Evolutionary conservation across 805 yeast genomes (phyloP), one percentile per base, ranked within the genome.

Genomic region (Ogataea parapolymorpha): DNA sequence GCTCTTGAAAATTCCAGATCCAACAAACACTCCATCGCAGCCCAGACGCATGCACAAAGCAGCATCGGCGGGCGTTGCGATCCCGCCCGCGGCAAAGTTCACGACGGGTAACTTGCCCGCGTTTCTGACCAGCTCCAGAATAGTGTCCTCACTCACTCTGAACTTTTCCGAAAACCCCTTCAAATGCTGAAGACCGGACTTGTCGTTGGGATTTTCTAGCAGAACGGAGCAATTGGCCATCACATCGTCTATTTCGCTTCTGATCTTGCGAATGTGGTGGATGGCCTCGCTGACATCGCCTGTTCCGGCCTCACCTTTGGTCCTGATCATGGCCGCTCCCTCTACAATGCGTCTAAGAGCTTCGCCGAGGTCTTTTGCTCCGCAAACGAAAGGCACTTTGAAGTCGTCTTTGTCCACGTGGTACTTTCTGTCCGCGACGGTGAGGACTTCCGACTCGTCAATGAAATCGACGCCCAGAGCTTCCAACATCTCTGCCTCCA

Each of bases 261-360:
- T 73, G 60, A 85, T 80, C 50, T 73, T 68, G 41, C 77, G 71
- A 50, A 85, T 80, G 62, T 85, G 95, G 56, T 72, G 75, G 43
- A 85, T 87, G 11, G 93, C 93, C 62, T 85, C 91, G 30, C 86
- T 78, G 39, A 85, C 79, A 62, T 85, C 93, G 41, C 95, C 95
- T 27, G 95, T 85, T 32, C 95, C 95, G 26, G 95, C 93, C 62
- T 85, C 95, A 51, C 95, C 95, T 66, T 85, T 85, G 50, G 93
- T 81, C 61, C 93, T 74, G 59, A 85, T 75, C 91, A 85, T 83
- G 24, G 91, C 90, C 26, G 93, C 91, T 51, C 93, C 93, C 64
- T 85, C 95, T 53, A 72, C 67, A 55, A 85, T 72, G 58, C 95
- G 74, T 62, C 93, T 76, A 50, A 85, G 71, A 2, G 91, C 90